Conservation (phyloP, 2,329 filamentous ascomycete species). For the Talaromyces sp. region DNA sequence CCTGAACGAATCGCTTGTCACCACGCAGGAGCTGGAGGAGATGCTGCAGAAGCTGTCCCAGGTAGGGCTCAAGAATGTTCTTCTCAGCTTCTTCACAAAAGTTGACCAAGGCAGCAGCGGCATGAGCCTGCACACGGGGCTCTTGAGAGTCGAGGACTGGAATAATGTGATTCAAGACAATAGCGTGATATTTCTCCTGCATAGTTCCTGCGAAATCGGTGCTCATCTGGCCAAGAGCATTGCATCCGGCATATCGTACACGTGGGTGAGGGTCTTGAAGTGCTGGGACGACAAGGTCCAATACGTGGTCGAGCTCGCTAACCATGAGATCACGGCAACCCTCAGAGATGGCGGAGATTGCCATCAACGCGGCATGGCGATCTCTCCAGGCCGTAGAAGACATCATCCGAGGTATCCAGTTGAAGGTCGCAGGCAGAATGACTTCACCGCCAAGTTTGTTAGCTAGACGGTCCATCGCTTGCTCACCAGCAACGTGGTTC, state of each 20-base stretch:
- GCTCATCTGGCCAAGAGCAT: slow-evolving; percentile 99
- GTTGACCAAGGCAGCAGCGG: slow-evolving; percentile 95
- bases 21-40: slow-evolving; percentile 85
- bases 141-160: slow-evolving; percentile 87
- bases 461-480: slow-evolving; percentile 95
- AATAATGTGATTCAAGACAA: slow-evolving; percentile 84
- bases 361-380: slow-evolving; percentile 94
- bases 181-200: slow-evolving; percentile 90
- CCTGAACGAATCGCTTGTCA: slow-evolving; percentile 92
- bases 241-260: slow-evolving; percentile 95
- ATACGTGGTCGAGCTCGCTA: slow-evolving; percentile 85
- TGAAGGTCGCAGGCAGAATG: slow-evolving; percentile 90
- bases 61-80: slow-evolving; percentile 82
- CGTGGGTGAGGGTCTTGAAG: slow-evolving; percentile 86
- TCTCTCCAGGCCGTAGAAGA: slow-evolving; percentile 91
- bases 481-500: slow-evolving; percentile 96
- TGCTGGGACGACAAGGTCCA: slow-evolving; percentile 90
- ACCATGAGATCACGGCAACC: slow-evolving; percentile 95
- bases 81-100: slow-evolving; percentile 99
- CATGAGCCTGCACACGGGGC: slow-evolving; percentile 91
- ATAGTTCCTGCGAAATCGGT: slow-evolving; percentile 97
- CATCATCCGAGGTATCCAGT: slow-evolving; percentile 98
- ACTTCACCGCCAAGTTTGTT: slow-evolving; percentile 95
- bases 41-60: slow-evolving; percentile 79
- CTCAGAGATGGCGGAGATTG: slow-evolving; percentile 96